These are phyloP conservation scores for Endothia cerciana DNA, from an alignment of 2,329 filamentous ascomycete genomes.

Conservation along the genomic window DNA sequence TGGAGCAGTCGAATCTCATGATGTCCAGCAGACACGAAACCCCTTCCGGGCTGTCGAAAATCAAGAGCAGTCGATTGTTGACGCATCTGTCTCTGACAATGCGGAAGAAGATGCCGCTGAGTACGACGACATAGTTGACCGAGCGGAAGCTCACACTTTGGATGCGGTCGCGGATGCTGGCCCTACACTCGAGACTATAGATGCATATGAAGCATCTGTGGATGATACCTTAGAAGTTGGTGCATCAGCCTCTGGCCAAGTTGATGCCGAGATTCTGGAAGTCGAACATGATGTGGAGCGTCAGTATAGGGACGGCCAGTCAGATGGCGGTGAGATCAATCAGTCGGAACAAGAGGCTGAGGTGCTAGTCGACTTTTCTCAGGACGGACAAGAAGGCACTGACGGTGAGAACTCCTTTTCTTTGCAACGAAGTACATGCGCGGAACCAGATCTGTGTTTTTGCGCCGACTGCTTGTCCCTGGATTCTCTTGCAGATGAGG, in stretches of 20 bases:
- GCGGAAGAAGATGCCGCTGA: background rate
- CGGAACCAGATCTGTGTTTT: conserved; percentile 11
- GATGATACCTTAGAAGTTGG: background rate
- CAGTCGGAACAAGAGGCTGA: conserved; percentile 9
- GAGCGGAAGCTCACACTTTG: background rate
- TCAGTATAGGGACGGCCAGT: background rate
- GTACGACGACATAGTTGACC: background rate
- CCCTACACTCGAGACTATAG: background rate
- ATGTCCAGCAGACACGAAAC: conserved; percentile 19
- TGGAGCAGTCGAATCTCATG: background rate
- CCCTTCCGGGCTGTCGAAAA: conserved; percentile 15
- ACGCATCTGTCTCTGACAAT: background rate
- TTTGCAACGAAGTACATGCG: conserved; percentile 11
- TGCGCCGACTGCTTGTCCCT: conserved; percentile 19
- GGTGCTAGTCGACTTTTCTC: conserved; percentile 1
- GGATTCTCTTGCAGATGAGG: background rate
- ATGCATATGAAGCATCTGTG: background rate
- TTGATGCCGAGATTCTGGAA: conserved; percentile 4
- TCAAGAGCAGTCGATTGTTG: conserved; percentile 15
- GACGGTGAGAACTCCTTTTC: conserved; percentile 25
- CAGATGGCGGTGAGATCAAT: background rate
- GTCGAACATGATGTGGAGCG: background rate
- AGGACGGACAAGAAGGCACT: conserved; percentile 17
- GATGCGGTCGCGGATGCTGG: background rate
- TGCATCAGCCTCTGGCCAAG: background rate